A percentile compares a stretch with the other conserved stretches of the same genome.
These are phyloP conservation scores for Penicillium argentinense DNA, from an alignment of 495 filamentous ascomycete species.

Conservation along the genomic window DNA sequence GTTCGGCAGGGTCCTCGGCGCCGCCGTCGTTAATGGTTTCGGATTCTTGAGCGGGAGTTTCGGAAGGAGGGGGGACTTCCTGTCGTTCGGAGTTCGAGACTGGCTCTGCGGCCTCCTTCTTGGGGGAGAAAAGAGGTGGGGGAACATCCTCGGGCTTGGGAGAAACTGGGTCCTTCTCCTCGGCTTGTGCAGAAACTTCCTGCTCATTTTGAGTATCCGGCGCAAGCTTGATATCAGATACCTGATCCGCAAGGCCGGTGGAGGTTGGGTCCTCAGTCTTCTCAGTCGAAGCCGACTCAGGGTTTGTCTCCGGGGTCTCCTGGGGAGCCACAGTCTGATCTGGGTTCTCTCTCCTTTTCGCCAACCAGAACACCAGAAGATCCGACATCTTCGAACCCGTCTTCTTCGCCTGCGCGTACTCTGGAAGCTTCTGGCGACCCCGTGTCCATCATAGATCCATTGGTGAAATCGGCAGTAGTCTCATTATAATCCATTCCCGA, in stretches of 20 bases:
- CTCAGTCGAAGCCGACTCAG: neutral
- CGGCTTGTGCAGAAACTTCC: conserved; percentile 2
- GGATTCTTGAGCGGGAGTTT: conserved; percentile 19
- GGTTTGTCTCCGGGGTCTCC: conserved; percentile 15
- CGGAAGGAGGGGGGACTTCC: conserved; percentile 23
- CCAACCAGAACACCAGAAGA: conserved; percentile 66
- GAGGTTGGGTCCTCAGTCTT: conserved; percentile 41
- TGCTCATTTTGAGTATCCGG: conserved; percentile 19
- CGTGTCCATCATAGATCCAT: conserved; percentile 34
- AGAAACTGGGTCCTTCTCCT: conserved; percentile 35
- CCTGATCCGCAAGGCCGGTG: conserved; percentile 49
- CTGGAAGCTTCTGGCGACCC: conserved; percentile 47
- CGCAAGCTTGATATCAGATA: conserved; percentile 53
- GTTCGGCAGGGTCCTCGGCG: conserved; percentile 38
- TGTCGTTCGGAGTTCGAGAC: conserved; percentile 22
- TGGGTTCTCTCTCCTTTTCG: conserved; percentile 54
- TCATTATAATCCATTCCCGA: conserved; percentile 50
- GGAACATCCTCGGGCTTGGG: conserved; percentile 67
- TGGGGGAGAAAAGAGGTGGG: conserved; percentile 58
- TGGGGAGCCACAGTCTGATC: conserved; percentile 12
- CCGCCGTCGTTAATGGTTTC: conserved; percentile 24
- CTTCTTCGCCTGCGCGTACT: conserved; percentile 79
- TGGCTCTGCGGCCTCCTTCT: conserved; percentile 22
- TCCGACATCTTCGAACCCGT: conserved; percentile 91
- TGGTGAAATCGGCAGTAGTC: conserved; percentile 45